These are phyloP conservation scores for Candida fluviatilis DNA, from an alignment of 805 yeast species.

Conservation along the genomic window DNA sequence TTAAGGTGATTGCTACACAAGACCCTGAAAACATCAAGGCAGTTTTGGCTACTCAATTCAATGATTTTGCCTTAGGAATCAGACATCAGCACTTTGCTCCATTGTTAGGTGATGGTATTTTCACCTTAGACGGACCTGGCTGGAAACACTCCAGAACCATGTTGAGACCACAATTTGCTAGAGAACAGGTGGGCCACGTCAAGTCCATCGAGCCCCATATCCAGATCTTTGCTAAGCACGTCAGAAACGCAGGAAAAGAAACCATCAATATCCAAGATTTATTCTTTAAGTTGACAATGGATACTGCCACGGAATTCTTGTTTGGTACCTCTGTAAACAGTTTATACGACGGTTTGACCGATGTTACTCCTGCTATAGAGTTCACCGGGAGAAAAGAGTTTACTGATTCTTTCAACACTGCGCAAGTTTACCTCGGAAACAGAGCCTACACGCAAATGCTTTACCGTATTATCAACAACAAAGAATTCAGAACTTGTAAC, in stretches of 20 bases:
- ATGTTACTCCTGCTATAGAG: slow-evolving; percentile 14
- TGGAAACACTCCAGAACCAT: slow-evolving; percentile 35
- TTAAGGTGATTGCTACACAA: slow-evolving; percentile 20
- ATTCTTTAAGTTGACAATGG: slow-evolving; percentile 33
- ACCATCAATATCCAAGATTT: slow-evolving; percentile 31
- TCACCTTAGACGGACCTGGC: slow-evolving; percentile 33
- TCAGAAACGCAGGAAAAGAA: slow-evolving; percentile 15
- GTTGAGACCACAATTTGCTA: slow-evolving; percentile 36
- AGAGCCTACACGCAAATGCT: slow-evolving; percentile 29
- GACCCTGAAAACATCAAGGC: slow-evolving; percentile 37
- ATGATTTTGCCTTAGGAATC: slow-evolving; percentile 31
- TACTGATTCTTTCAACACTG: slow-evolving; percentile 27
- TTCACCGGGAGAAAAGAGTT: slow-evolving; percentile 20
- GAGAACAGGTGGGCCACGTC: slow-evolving; percentile 33
- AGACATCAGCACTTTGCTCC: slow-evolving; percentile 28
- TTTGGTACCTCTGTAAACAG: slow-evolving; percentile 33
- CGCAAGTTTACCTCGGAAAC: slow-evolving; percentile 28
- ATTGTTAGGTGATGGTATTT: slow-evolving; percentile 34
- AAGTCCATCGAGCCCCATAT: slow-evolving; percentile 28
- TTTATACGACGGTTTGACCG: slow-evolving; percentile 20
- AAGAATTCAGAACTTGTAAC: slow-evolving; percentile 30
- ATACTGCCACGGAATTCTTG: slow-evolving; percentile 37
- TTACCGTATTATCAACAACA: slow-evolving; percentile 22
- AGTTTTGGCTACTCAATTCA: slow-evolving; percentile 30
- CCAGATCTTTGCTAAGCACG: slow-evolving; percentile 19